phyloP scores from a whole-genome alignment of 495 filamentous ascomycete genomes.

The Cladorrhinum samala region DNA sequence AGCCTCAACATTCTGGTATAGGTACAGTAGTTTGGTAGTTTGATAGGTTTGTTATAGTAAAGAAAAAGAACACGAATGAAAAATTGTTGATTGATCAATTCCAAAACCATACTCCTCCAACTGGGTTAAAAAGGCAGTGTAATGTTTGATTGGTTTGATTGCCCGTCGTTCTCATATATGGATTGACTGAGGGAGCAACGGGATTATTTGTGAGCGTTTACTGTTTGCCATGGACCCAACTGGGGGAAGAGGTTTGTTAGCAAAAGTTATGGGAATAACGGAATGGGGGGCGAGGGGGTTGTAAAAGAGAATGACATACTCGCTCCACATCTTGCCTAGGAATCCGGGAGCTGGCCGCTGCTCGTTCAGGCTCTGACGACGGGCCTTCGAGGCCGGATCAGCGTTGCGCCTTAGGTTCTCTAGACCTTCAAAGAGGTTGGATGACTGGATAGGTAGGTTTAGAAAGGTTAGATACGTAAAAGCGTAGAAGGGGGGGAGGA shows the following conservation, averaged over 20 bases:
- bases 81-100: no score
- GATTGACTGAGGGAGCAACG: background rate
- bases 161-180: no score
- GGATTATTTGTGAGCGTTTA: background rate
- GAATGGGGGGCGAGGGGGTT: background rate
- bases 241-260: slow-evolving; percentile 1
- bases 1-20: no score
- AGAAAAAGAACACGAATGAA: no score
- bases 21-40: no score
- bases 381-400: slow-evolving; percentile 33
- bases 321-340: slow-evolving; percentile 43
- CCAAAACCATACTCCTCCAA: no score
- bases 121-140: no score
- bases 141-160: no score
- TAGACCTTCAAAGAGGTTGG: slow-evolving; percentile 38
- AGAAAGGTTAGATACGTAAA: background rate
- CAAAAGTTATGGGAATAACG: background rate
- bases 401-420: slow-evolving; percentile 36
- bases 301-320: slow-evolving; percentile 22
- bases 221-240: slow-evolving; percentile 16
- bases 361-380: slow-evolving; percentile 40
- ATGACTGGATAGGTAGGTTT: slow-evolving; percentile 19
- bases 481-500: background rate
- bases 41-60: no score
- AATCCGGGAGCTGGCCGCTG: slow-evolving; percentile 38